phyloP scores from a whole-genome alignment of 495 filamentous ascomycete genomes.

The Neurospora intermedia region DNA sequence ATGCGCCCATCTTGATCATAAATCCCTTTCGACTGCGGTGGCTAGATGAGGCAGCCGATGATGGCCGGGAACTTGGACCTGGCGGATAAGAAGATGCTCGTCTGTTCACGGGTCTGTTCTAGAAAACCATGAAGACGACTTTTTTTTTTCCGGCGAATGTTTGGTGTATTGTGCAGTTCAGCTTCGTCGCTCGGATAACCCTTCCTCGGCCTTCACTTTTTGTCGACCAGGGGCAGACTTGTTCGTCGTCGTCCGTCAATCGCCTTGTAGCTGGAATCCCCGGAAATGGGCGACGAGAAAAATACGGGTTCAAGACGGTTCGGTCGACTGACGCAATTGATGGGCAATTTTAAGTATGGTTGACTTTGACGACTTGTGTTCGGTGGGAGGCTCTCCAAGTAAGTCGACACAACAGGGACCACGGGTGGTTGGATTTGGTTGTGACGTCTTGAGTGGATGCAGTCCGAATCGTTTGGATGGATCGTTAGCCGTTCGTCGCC shows the following conservation, averaged over 20 bases:
- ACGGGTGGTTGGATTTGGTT: neutral
- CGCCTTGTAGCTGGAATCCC: neutral
- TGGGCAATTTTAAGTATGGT: neutral
- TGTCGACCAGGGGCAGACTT: neutral
- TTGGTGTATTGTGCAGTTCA: neutral
- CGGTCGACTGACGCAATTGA: neutral
- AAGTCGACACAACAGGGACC: neutral
- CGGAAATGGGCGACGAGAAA: neutral
- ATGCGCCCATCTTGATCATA: slow-evolving; percentile 68
- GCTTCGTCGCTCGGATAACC: neutral
- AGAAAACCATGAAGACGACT: slow-evolving; percentile 16
- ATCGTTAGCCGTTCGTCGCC: neutral
- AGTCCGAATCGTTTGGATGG: neutral
- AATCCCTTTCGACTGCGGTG: slow-evolving; percentile 6
- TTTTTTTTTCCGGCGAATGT: neutral
- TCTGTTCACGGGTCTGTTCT: slow-evolving; percentile 10
- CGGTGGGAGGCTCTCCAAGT: neutral
- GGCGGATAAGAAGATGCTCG: slow-evolving; percentile 6
- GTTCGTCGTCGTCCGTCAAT: neutral
- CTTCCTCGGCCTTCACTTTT: neutral
- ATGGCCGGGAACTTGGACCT: neutral
- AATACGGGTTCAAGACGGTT: neutral
- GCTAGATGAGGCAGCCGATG: slow-evolving; percentile 4
- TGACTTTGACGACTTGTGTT: neutral
- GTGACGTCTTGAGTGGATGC: neutral